Base-by-base conservation (phyloP, 2,329 filamentous ascomycete genomes). In the Exophiala aquamarina region DNA sequence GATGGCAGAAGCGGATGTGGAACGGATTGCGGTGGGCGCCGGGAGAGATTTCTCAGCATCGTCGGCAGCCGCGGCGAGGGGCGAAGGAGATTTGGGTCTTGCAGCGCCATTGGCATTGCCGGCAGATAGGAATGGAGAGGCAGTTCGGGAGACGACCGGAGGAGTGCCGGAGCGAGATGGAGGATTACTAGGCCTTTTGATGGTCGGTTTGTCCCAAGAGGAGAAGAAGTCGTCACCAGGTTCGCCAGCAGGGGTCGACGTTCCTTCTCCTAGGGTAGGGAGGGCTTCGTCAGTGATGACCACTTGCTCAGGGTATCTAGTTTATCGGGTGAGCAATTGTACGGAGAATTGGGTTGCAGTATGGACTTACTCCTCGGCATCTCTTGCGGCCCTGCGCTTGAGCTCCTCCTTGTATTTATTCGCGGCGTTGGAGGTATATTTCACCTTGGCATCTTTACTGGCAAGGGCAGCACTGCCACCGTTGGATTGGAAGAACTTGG, bases 351-450 rank as follows among this genome's bases (percentile, higher is more conserved):
- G 13, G 32, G 17, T 14, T 34, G 32, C 5, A 8, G 19, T 4
- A 6, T 21, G 19, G 20, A 70, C 86, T 59, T 77, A 96, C 88
- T 93, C 86, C 66, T 85, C 82, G 48, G 87, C 86, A 68, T 98
- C 93, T 59, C 83, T 78, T 34, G 84, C 86, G 41, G 89, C 89
- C 59, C 92, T 81, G 68, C 85, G 82, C 74, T 92, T 92, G 49
- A 98, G 77, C 69, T 97, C 92, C 46, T 96, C 92, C 76, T 98
- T 98, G 73, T 98, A 98, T 72, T 97, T 97, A 59, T 83, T 87
- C 17, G 93, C 93, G n/a, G 87, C 87, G 63, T 82, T 87, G 56
- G 89, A 96, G 44, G 88, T 90, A 70, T 98, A 98, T 75, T 98
- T 98, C 47, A 89, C 90, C 75, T 96, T 97, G 38, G 86, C 80